Evolutionary conservation across 1,139 yeast species (phyloP), one percentile per base, ranked within the genome.

Genomic region (Diutina scorzettiae): DNA sequence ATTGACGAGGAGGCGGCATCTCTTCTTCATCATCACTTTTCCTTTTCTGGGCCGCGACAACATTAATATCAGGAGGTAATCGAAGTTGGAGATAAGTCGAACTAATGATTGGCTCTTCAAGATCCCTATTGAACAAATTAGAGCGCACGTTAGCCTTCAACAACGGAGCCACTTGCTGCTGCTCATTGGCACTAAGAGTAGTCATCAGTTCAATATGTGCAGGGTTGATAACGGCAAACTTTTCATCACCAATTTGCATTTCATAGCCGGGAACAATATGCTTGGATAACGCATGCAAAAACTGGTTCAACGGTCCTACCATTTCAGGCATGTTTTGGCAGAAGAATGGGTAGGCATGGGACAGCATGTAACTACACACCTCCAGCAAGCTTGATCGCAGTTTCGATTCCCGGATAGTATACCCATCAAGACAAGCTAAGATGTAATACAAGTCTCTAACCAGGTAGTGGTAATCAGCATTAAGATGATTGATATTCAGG

Each of bases 341-440:
- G n/a, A 34, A 34, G 24, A 20, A 34, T 9, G 39, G 39, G n/a
- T 34, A n/a, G 4, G 19, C 39, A 14, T 34, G 39, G n/a, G n/a
- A 34, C 39, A 23, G 29, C 16, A 34, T 14, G 17, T 34, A 34
- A 7, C 19, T n/a, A 12, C 28, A 34, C n/a, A 34, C 25, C 16
- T 34, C 39, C 39, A 34, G 39, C 12, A 34, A 23, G 28, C 21
- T 28, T 23, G 23, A 23, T 14, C 28, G 28, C 28, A 23, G 28
- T 12, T 23, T 21, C 8, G 17, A 4, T 5, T 5, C 18, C 3
- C 17, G 18, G 9, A 34, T 34, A 8, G 14, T 4, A 5, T 34
- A 34, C 2, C 16, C 14, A 17, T 23, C 28, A 6, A 12, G 16
- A 7, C 27, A 34, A 6, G 39, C 39, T 3, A 34, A 11, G 19